Conservation (phyloP, 306 rosid species). For the Mimosa bimucronata region DNA sequence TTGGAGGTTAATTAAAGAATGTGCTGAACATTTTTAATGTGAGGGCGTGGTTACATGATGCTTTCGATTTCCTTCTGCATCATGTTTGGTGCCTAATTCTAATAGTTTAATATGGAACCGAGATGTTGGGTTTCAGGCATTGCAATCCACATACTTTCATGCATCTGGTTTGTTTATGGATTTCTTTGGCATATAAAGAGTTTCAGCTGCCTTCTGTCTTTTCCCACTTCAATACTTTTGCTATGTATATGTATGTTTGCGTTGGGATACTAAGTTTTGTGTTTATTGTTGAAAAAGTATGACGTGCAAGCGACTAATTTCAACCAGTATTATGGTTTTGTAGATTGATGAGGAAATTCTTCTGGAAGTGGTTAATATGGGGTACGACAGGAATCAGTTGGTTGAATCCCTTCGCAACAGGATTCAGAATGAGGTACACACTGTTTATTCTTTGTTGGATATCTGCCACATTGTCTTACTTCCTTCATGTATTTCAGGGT, state of each 20-base stretch:
- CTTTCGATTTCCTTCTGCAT: conserved; percentile 23
- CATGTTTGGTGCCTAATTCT: conserved; percentile 13
- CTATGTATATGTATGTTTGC: not conserved
- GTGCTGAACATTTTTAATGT: conserved; percentile 10
- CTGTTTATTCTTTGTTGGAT: conserved; percentile 28
- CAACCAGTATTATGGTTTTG: conserved; percentile 38
- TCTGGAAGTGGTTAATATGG: conserved; percentile 79
- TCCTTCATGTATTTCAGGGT: conserved; percentile 63
- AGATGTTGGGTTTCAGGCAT: conserved; percentile 20
- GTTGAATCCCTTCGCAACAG: conserved; percentile 80
- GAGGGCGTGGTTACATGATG: conserved; percentile 19
- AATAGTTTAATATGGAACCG: conserved; percentile 3
- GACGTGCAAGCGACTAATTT: not conserved
- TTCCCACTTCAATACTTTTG: not conserved
- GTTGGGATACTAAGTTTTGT: conserved; percentile 10
- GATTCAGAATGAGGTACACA: conserved; percentile 78
- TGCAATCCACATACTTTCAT: not conserved
- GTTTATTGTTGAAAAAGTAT: conserved; percentile 19
- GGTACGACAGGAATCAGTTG: conserved; percentile 75
- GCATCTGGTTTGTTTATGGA: conserved; percentile 21
- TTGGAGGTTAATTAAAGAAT: conserved; percentile 28
- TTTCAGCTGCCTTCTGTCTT: not conserved
- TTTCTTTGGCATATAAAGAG: conserved; percentile 18
- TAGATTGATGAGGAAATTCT: conserved; percentile 94
- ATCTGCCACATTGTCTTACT: conserved; percentile 32